Conservation (phyloP, 805 yeast species). For the Saturnispora hagleri region DNA sequence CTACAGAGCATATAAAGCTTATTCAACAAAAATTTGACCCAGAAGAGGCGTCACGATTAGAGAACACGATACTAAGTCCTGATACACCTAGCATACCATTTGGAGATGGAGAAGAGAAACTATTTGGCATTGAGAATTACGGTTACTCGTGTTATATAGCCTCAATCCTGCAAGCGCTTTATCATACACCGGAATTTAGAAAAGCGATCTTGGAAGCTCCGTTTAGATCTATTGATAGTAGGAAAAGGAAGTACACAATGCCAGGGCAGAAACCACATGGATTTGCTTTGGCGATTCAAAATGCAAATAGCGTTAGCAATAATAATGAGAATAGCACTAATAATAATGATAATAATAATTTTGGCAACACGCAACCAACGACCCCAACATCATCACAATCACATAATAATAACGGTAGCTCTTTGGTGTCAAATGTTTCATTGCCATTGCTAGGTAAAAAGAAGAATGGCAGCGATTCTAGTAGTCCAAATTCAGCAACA, state of each 20-base stretch:
- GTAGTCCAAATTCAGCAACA: neutral
- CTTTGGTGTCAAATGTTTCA: neutral
- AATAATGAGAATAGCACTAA: neutral
- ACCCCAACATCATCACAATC: neutral
- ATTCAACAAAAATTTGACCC: conserved; percentile 8
- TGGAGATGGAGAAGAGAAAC: conserved; percentile 62
- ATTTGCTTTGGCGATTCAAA: conserved; percentile 19
- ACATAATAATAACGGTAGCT: neutral
- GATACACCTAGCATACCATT: conserved; percentile 31
- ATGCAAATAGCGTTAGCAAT: neutral
- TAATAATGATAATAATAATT: neutral
- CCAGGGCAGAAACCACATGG: conserved; percentile 35
- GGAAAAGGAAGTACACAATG: conserved; percentile 33
- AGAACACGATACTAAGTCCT: conserved; percentile 16
- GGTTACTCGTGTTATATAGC: conserved; percentile 94
- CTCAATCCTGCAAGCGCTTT: conserved; percentile 82
- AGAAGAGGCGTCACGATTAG: conserved; percentile 18
- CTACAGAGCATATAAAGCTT: neutral
- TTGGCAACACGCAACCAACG: neutral
- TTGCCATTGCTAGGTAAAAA: neutral
- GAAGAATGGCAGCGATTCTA: neutral
- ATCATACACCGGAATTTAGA: conserved; percentile 64
- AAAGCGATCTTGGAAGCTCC: conserved; percentile 43
- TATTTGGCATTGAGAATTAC: conserved; percentile 76
- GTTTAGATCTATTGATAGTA: conserved; percentile 22